These are phyloP conservation scores for Stemphylium vesicarium DNA, from an alignment of 2,329 filamentous ascomycete species.

Conservation along the genomic window DNA sequence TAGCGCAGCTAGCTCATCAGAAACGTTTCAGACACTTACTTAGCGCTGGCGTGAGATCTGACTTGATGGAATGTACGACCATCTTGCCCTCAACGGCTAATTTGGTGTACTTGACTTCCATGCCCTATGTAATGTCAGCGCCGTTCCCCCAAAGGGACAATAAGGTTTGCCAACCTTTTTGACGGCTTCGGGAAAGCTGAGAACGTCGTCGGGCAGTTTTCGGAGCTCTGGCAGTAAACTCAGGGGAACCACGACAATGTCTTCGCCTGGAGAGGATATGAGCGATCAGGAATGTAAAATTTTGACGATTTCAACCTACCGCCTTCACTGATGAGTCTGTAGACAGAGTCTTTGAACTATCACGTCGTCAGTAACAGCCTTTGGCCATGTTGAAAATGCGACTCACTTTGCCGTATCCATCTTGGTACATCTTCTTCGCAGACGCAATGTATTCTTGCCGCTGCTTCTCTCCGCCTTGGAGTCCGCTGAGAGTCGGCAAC, in stretches of 20 bases:
- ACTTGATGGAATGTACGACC: conserved; percentile 33
- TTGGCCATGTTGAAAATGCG: background rate
- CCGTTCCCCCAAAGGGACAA: background rate
- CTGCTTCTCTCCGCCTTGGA: conserved; percentile 24
- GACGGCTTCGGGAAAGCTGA: conserved; percentile 40
- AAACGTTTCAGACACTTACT: conserved; percentile 21
- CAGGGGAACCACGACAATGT: conserved; percentile 36
- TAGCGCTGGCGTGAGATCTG: conserved; percentile 45
- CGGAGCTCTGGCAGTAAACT: conserved; percentile 42
- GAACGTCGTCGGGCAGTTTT: conserved; percentile 40
- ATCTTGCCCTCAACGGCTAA: conserved; percentile 26
- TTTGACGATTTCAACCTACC: conserved; percentile 13
- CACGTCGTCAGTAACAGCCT: conserved; percentile 8
- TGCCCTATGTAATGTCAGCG: conserved; percentile 24
- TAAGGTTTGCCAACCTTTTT: conserved; percentile 23
- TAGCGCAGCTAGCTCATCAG: conserved; percentile 8
- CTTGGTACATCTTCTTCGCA: conserved; percentile 34
- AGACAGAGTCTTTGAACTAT: conserved; percentile 40
- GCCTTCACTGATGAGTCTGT: conserved; percentile 27
- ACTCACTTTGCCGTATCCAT: conserved; percentile 39
- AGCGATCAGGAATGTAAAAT: background rate
- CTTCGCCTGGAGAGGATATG: conserved; percentile 22
- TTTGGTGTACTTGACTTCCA: conserved; percentile 44
- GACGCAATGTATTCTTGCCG: conserved; percentile 28
- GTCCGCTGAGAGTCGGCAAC: conserved; percentile 27